Conservation (phyloP, 805 yeast species). For the Lipomyces kockii region DNA sequence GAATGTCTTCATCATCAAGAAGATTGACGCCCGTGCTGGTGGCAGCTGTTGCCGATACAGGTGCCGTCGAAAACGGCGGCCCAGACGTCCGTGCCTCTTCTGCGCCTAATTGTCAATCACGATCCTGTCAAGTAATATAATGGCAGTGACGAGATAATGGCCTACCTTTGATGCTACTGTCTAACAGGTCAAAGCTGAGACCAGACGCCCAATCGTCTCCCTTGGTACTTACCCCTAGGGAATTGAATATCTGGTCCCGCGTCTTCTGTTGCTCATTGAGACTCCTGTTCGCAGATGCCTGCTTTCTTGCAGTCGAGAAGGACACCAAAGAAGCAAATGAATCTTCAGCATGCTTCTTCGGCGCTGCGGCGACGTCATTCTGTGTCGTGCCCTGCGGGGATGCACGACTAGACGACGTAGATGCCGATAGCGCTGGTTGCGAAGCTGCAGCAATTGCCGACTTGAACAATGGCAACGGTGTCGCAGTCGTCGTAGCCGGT, state of each 20-base stretch:
- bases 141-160: not conserved
- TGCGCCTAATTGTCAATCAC: not conserved
- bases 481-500: not conserved
- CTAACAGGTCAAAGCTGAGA: constrained; percentile 28
- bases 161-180: not conserved
- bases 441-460: constrained; percentile 2
- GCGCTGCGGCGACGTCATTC: not conserved
- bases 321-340: constrained; percentile 38
- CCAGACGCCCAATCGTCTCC: constrained; percentile 30
- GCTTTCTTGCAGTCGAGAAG: constrained; percentile 20
- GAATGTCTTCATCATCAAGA: constrained; percentile 34
- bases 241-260: constrained; percentile 8
- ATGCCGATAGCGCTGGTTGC: constrained; percentile 13
- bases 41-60: not conserved
- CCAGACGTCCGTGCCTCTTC: not conserved
- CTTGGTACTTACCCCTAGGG: not conserved
- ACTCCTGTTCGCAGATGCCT: constrained; percentile 20
- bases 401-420: not conserved
- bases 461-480: not conserved
- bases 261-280: constrained; percentile 21
- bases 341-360: constrained; percentile 15
- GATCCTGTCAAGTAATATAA: not conserved
- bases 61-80: not conserved
- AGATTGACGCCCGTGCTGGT: not conserved
- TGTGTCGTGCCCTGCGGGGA: not conserved